phyloP scores from a whole-genome alignment of 179 eudicot genomes.

The Patellifolia procumbens region DNA sequence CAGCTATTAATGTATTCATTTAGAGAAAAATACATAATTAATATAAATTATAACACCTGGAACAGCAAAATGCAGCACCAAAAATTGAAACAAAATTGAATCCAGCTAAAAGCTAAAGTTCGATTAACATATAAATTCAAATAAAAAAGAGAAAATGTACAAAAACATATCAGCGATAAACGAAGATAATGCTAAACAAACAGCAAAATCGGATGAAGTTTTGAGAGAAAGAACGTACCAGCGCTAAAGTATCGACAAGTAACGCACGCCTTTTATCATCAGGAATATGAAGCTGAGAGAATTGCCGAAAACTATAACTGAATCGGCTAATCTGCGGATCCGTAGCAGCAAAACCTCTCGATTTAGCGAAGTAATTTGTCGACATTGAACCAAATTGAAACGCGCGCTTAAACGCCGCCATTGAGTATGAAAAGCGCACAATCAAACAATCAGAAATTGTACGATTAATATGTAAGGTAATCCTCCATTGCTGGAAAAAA shows the following conservation, averaged over 20 bases:
- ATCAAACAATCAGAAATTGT: not conserved
- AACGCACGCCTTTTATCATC: slow-evolving; percentile 49
- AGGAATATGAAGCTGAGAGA: slow-evolving; percentile 50
- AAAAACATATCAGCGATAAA: not conserved
- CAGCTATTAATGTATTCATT: not conserved
- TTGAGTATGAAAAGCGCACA: no score
- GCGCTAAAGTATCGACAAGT: slow-evolving; percentile 64
- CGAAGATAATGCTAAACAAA: not conserved
- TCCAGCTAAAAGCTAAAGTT: not conserved
- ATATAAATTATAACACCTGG: not conserved
- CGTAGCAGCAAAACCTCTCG: slow-evolving; percentile 10
- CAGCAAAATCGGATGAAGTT: not conserved
- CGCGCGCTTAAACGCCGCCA: slow-evolving; percentile 39
- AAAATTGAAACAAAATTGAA: no score
- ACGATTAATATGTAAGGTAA: not conserved
- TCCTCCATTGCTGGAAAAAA: not conserved
- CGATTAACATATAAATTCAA: not conserved
- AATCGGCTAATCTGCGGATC: slow-evolving; percentile 23
- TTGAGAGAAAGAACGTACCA: slow-evolving; percentile 38
- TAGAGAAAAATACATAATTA: no score
- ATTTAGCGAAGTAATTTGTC: slow-evolving; percentile 21
- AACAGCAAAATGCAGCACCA: not conserved
- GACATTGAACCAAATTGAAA: slow-evolving; percentile 31
- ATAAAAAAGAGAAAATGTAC: not conserved
- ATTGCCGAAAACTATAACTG: slow-evolving; percentile 33